Percentiles rank a stretch among this genome's conserved stretches.
Conservation (phyloP, 2,329 filamentous ascomycete genomes). For the Lasiodiplodia gonubiensis region DNA sequence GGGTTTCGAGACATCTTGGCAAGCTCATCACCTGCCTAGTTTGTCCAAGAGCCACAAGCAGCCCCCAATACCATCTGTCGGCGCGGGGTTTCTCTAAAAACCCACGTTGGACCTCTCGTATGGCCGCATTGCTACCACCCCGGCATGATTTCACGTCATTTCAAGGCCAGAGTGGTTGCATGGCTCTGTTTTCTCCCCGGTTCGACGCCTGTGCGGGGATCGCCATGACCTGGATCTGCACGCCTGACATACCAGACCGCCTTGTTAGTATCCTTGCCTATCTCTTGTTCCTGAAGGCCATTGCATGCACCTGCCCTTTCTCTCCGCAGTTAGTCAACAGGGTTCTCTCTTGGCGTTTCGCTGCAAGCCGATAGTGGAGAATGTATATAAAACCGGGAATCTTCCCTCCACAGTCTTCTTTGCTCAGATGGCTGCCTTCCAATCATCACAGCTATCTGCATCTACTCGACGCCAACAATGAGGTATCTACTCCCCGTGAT, state of each 20-base stretch:
- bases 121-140: not conserved
- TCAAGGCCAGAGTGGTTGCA: not conserved
- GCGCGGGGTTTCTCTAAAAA: conserved; percentile 3
- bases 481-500: conserved; percentile 1
- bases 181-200: not conserved
- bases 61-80: conserved; percentile 15
- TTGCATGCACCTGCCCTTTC: conserved; percentile 10
- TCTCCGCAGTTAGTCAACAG: not conserved
- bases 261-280: not conserved
- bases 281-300: conserved; percentile 19
- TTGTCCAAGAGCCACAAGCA: not conserved
- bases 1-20: conserved; percentile 15
- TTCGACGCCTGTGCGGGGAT: not conserved
- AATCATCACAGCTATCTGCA: not conserved
- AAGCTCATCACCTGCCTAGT: conserved; percentile 14
- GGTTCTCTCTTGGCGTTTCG: conserved; percentile 1
- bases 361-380: not conserved
- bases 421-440: not conserved
- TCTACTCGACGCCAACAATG: not conserved
- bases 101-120: not conserved
- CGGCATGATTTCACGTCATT: conserved; percentile 6
- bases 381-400: not conserved
- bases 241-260: not conserved
- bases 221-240: not conserved
- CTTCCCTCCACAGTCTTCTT: not conserved